Conservation (phyloP, 768 basidiomycete species). For the Psilocybe cubensis region DNA sequence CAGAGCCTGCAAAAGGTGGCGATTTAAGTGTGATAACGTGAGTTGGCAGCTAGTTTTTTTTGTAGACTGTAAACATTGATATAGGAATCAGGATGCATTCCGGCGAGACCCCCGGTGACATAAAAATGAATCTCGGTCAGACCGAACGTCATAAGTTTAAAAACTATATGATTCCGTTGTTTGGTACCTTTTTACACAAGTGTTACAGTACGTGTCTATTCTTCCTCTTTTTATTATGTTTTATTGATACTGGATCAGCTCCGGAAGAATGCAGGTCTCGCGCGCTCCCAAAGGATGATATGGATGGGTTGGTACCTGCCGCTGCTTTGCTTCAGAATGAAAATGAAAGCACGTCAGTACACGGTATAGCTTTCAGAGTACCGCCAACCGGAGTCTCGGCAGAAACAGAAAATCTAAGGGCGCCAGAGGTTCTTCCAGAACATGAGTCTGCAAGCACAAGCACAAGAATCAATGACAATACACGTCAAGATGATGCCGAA, state of each 20-base stretch:
- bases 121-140: constrained; percentile 14
- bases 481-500: too few species aligned
- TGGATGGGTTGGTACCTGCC: not conserved
- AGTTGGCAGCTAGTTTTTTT: too few species aligned
- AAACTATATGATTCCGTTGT: constrained; percentile 6
- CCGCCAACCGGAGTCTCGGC: too few species aligned
- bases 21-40: constrained; percentile 4
- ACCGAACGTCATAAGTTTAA: not conserved
- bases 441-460: too few species aligned
- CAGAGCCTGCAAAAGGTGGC: constrained; percentile 9
- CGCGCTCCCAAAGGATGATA: not conserved
- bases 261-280: constrained; percentile 9
- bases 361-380: too few species aligned
- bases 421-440: too few species aligned
- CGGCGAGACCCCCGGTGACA: constrained; percentile 7
- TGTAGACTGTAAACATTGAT: not conserved
- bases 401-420: too few species aligned
- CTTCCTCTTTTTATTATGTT: too few species aligned
- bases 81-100: constrained; percentile 9
- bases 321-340: too few species aligned
- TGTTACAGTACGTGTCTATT: constrained; percentile 2
- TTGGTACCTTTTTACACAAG: constrained; percentile 1
- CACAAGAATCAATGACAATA: too few species aligned
- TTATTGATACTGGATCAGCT: not conserved
- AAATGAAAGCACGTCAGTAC: too few species aligned